A percentile compares a stretch with the other conserved stretches of the same genome.
Evolutionary conservation across 1,139 yeast species (phyloP).

Genomic region (Taiozyma onychis): DNA sequence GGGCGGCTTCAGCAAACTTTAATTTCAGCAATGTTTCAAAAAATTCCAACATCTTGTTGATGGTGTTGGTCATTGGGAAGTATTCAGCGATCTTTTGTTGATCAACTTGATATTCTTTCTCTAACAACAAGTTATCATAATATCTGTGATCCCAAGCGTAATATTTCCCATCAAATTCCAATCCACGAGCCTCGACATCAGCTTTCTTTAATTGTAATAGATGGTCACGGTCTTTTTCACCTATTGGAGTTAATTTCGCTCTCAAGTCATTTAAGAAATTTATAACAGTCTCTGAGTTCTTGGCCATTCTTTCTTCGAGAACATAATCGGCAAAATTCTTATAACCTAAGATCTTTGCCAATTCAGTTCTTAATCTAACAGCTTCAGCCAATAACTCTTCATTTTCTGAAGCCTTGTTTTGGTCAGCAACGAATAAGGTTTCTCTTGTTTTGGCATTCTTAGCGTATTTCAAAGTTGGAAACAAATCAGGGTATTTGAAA

Average conservation of each 20-base stretch:
- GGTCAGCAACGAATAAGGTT: conserved; percentile 58
- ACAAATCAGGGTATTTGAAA: conserved; percentile 72
- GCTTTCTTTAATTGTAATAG: conserved; percentile 49
- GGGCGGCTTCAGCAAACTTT: conserved; percentile 49
- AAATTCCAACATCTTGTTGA: conserved; percentile 59
- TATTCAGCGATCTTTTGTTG: conserved; percentile 67
- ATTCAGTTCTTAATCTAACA: conserved; percentile 51
- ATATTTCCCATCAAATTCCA: conserved; percentile 36
- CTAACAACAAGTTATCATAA: conserved; percentile 59
- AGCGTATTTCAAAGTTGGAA: conserved; percentile 74
- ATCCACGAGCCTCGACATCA: conserved; percentile 41
- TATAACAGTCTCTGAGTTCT: conserved; percentile 52
- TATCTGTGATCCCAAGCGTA: conserved; percentile 73
- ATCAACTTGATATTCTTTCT: conserved; percentile 66
- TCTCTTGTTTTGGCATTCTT: conserved; percentile 58
- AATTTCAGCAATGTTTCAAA: conserved; percentile 65
- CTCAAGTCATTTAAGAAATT: conserved; percentile 58
- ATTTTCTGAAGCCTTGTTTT: conserved; percentile 59
- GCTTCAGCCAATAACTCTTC: conserved; percentile 54
- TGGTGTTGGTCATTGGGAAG: conserved; percentile 68
- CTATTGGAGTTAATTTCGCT: conserved; percentile 52
- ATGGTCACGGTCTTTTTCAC: conserved; percentile 44
- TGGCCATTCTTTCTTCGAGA: conserved; percentile 78
- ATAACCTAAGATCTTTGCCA: conserved; percentile 64
- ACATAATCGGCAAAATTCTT: conserved; percentile 60